Conservation (phyloP, 225 moss, liverwort and hornwort genomes). For the Asterella californica region DNA sequence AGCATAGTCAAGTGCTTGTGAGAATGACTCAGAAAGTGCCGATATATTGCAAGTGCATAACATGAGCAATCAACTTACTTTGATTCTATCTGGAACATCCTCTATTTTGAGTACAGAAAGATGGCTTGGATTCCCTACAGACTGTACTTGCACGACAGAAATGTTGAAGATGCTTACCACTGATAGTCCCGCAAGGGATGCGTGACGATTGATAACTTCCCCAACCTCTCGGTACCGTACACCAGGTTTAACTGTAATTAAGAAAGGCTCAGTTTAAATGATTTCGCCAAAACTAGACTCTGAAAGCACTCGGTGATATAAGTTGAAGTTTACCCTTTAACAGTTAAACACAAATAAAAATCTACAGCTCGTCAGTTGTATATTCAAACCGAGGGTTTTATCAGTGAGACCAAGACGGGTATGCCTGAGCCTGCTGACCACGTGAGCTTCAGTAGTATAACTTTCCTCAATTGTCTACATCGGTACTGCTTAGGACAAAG, state of each 20-base stretch:
- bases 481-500: neutral
- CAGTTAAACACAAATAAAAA: neutral
- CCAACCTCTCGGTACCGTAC: slow-evolving; percentile 95
- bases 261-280: neutral
- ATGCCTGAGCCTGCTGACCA: too few relatives aligned
- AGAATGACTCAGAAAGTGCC: neutral
- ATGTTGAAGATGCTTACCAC: slow-evolving; percentile 50
- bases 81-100: neutral
- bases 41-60: too few relatives aligned
- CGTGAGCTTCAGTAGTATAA: too few relatives aligned
- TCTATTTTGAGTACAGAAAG: neutral
- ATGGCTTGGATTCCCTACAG: neutral
- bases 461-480: neutral
- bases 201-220: slow-evolving; percentile 83
- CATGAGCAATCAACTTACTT: too few relatives aligned
- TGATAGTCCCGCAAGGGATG: slow-evolving; percentile 75
- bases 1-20: neutral
- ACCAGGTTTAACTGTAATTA: slow-evolving; percentile 83
- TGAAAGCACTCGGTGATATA: neutral
- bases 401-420: too few relatives aligned
- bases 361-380: neutral
- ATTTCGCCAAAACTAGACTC: neutral
- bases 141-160: neutral
- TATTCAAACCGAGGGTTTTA: too few relatives aligned
- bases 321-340: neutral